phyloP scores from a whole-genome alignment of 257 asterid genomes.

The Solanum paucissectum region DNA sequence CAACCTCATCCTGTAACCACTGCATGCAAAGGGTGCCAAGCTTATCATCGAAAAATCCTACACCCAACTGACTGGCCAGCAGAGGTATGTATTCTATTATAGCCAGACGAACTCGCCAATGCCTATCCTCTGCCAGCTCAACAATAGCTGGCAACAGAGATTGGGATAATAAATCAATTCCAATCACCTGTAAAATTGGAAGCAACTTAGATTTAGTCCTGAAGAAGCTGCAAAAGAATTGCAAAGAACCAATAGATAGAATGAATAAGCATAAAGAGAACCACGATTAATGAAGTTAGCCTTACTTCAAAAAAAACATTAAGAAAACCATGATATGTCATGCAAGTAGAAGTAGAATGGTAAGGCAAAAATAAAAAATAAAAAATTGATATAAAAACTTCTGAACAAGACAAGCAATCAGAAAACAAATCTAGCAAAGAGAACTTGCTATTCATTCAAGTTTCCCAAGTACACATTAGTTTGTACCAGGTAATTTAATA shows the following conservation, averaged over 20 bases:
- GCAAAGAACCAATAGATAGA: background rate
- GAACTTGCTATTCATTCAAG: no score
- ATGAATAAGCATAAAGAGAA: background rate
- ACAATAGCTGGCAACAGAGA: conserved; percentile 71
- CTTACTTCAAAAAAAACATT: no score
- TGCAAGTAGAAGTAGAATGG: no score
- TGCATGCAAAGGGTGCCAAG: conserved; percentile 82
- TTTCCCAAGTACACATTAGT: no score
- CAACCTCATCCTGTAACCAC: conserved; percentile 78
- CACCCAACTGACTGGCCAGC: conserved; percentile 69
- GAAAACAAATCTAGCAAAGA: no score
- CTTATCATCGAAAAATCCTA: conserved; percentile 66
- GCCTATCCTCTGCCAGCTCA: conserved; percentile 80
- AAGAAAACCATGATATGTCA: no score
- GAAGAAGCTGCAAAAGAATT: background rate
- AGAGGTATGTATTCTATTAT: conserved; percentile 71
- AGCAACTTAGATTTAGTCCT: background rate
- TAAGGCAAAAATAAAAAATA: no score
- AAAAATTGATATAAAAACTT: no score
- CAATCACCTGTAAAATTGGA: conserved; percentile 42
- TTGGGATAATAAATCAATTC: conserved; percentile 70
- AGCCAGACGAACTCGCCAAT: conserved; percentile 78
- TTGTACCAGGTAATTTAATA: no score
- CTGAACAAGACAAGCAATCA: no score
- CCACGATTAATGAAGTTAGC: no score